Base-by-base conservation (phyloP, 345 rosid species). In the Abelmoschus esculentus region DNA sequence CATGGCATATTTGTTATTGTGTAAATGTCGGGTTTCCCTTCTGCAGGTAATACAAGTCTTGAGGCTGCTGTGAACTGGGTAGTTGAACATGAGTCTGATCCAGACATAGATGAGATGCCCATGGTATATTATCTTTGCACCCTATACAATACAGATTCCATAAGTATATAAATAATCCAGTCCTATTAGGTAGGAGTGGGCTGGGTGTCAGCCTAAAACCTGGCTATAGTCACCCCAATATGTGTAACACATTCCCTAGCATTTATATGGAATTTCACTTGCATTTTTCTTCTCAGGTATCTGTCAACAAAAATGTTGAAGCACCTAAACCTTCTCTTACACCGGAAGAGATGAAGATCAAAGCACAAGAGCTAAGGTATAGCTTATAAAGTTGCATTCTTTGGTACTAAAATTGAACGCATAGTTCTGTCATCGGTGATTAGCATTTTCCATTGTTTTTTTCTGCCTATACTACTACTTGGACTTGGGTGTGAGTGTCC, bases 21-120 rank as follows among this genome's bases (percentile, higher is more conserved):
- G 1, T 69, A 68, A 69, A 34, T 2, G 38, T 57, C 76, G 8
- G 65, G 63, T 74, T 76, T 65, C 66, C 56, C 49, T 73, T 68
- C 65, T 69, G 76, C 74, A 95, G 97, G 98, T 71, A 95, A 88
- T 82, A 61, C 83, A 56, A 86, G 96, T 69, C 73, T 91, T 38
- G 99, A 91, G 82, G 96, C 93, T 79, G 96, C 97, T 71, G 91
- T 91, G 61, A 90, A 91, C 75, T 95, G 99, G 99, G 84, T 95
- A 61, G 97, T 95, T 71, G 96, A 95, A 82, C 99, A 95, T 83
- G 99, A 89, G 79, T 79, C 85, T 82, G 97, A 95, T 70, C 81
- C 88, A 12, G 97, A 95, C 70, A 81, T 91, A 66, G 98, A 95
- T 80, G 83, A 95, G 76, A 83, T 91, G 87, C 98, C 93, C 63